Conservation (phyloP, 225 moss, liverwort and hornwort genomes). For the Anthoceros angustus region DNA sequence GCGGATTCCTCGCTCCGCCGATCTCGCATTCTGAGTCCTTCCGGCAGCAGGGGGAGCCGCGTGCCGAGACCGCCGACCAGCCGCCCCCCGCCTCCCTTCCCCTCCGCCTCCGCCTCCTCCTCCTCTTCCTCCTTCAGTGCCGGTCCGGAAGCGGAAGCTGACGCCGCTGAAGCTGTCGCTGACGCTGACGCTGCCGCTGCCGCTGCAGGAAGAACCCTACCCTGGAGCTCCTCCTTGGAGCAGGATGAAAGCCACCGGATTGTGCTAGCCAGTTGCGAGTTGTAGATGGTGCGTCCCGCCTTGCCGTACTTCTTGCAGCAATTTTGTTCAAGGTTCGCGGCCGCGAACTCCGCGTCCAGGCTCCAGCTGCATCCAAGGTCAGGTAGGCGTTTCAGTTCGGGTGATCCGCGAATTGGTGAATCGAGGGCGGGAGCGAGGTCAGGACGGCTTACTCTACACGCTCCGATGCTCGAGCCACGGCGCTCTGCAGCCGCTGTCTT, state of each 20-base stretch:
- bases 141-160: too few relatives aligned
- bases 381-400: too few relatives aligned
- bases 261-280: slow-evolving; percentile 58
- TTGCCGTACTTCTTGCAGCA: slow-evolving; percentile 49
- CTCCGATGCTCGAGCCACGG: slow-evolving; percentile 22
- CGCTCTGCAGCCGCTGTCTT: slow-evolving; percentile 24
- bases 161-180: background rate
- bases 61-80: too few relatives aligned
- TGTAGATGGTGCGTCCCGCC: slow-evolving; percentile 52
- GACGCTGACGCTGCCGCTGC: background rate
- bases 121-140: too few relatives aligned
- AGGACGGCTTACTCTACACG: slow-evolving; percentile 25
- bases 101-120: too few relatives aligned
- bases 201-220: background rate
- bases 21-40: too few relatives aligned
- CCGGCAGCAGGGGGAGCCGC: too few relatives aligned
- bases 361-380: background rate
- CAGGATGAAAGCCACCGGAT: slow-evolving; percentile 51
- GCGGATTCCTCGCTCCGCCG: too few relatives aligned
- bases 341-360: slow-evolving; percentile 14
- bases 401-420: too few relatives aligned
- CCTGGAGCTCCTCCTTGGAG: slow-evolving; percentile 9
- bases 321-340: slow-evolving; percentile 24
- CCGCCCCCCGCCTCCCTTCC: too few relatives aligned
- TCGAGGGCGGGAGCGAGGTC: too few relatives aligned